phyloP scores from a whole-genome alignment of 371 early-diverging fungal species.

The Dichotomocladium elegans region DNA sequence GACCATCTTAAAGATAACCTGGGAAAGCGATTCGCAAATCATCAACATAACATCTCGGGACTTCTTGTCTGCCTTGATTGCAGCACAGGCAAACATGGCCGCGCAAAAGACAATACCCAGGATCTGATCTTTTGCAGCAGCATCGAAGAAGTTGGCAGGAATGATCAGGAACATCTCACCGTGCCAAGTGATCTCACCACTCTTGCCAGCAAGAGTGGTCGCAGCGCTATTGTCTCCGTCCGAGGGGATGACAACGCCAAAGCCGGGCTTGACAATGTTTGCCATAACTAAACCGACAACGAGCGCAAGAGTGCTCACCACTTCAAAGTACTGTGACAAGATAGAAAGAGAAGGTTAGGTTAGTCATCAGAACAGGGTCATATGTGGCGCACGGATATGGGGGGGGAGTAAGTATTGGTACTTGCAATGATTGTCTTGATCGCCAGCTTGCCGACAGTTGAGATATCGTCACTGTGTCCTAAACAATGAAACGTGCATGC shows the following conservation, averaged over 20 bases:
- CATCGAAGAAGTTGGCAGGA: slow-evolving; percentile 52
- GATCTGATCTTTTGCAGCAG: slow-evolving; percentile 50
- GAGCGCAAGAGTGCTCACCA: slow-evolving; percentile 67
- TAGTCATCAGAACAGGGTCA: background rate
- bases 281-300: slow-evolving; percentile 67
- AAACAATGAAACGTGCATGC: slow-evolving; percentile 11
- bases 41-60: slow-evolving; percentile 55
- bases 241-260: slow-evolving; percentile 22
- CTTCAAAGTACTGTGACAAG: slow-evolving; percentile 53
- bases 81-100: slow-evolving; percentile 66
- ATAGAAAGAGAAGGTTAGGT: background rate
- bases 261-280: slow-evolving; percentile 67
- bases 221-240: slow-evolving; percentile 15
- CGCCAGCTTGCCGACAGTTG: slow-evolving; percentile 61
- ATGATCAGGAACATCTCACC: slow-evolving; percentile 54
- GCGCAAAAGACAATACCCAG: slow-evolving; percentile 70
- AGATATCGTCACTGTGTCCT: slow-evolving; percentile 73
- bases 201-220: slow-evolving; percentile 15
- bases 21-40: slow-evolving; percentile 55
- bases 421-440: slow-evolving; percentile 59
- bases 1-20: slow-evolving; percentile 71
- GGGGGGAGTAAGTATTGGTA: background rate
- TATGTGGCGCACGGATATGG: no score
- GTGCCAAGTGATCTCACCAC: slow-evolving; percentile 51
- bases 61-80: slow-evolving; percentile 50